Percentiles rank a stretch among this genome's conserved stretches.
phyloP scores from a whole-genome alignment of 352 stramenopile species.

The Phytophthora sp. region DNA sequence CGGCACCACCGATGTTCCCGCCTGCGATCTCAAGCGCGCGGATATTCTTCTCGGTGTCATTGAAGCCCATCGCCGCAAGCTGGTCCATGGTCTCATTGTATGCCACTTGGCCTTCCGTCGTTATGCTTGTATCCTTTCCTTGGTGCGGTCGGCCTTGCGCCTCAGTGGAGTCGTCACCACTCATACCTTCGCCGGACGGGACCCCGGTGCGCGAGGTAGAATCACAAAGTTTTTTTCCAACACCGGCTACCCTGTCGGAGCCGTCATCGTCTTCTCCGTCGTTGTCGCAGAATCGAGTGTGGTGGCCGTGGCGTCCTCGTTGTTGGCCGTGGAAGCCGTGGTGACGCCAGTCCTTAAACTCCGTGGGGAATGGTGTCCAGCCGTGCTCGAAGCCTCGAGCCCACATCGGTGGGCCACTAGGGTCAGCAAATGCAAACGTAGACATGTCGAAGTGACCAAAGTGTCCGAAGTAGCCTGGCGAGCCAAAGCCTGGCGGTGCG shows the following conservation, averaged over 20 bases:
- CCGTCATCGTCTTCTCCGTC: neutral
- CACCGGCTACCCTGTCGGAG: neutral
- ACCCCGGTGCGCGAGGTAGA: neutral
- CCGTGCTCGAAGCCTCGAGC: neutral
- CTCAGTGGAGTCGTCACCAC: slow-evolving; percentile 20
- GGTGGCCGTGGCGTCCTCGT: slow-evolving; percentile 1
- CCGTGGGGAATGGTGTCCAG: neutral
- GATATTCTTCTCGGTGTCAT: slow-evolving; percentile 46
- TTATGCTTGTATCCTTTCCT: neutral
- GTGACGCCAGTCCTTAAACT: too few relatives aligned
- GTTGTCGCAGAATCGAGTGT: slow-evolving; percentile 7
- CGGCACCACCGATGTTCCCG: slow-evolving; percentile 48
- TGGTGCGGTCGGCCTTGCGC: neutral
- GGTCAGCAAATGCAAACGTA: neutral
- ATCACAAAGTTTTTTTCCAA: neutral
- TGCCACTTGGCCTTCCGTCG: slow-evolving; percentile 12
- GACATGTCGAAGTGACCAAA: neutral
- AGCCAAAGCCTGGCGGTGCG: slow-evolving; percentile 1
- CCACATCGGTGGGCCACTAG: neutral
- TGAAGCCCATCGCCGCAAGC: slow-evolving; percentile 65
- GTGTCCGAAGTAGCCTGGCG: neutral
- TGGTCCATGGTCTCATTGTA: slow-evolving; percentile 43
- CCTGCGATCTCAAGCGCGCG: slow-evolving; percentile 36
- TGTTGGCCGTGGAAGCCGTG: slow-evolving; percentile 3
- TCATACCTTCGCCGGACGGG: slow-evolving; percentile 19